These are phyloP conservation scores for Colletotrichum sojae DNA, from an alignment of 2,329 filamentous ascomycete genomes.

Conservation along the genomic window DNA sequence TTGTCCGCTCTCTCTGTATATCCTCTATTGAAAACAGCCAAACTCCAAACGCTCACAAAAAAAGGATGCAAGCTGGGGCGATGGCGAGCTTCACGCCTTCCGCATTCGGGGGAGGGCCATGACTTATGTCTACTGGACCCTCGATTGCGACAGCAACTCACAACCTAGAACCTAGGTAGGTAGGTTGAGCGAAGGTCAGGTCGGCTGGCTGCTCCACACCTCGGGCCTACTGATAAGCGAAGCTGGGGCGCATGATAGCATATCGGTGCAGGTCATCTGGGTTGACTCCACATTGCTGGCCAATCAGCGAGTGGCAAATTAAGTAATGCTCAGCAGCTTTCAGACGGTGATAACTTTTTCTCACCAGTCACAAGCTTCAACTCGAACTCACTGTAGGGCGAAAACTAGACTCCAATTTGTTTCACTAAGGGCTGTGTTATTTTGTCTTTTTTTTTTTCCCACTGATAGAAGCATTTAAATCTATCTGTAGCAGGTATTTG, in stretches of 20 bases:
- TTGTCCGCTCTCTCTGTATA: conserved; percentile 2
- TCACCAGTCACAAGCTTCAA: conserved; percentile 33
- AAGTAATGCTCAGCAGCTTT: conserved; percentile 41
- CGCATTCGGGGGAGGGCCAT: conserved; percentile 36
- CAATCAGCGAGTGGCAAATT: conserved; percentile 35
- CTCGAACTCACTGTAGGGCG: conserved; percentile 9
- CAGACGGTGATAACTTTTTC: conserved; percentile 35
- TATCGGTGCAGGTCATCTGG: conserved; percentile 12
- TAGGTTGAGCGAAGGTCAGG: not conserved
- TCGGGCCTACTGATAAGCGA: conserved; percentile 38
- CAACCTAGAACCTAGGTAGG: no score
- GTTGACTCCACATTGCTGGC: conserved; percentile 16
- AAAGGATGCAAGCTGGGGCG: conserved; percentile 10
- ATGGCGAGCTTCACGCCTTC: conserved; percentile 21
- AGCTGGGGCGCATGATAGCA: conserved; percentile 34
- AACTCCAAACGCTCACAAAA: not conserved
- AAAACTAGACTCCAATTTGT: not conserved
- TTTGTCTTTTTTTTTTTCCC: conserved; percentile 1
- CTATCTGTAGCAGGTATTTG: not conserved
- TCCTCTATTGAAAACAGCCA: not conserved
- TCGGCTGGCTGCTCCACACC: conserved; percentile 22
- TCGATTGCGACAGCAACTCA: conserved; percentile 35
- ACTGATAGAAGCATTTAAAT: not conserved
- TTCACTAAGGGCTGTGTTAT: not conserved
- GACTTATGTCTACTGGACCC: conserved; percentile 38